These are phyloP conservation scores for Ascocoryne sarcoides DNA, from an alignment of 2,329 filamentous ascomycete species.

Conservation along the genomic window DNA sequence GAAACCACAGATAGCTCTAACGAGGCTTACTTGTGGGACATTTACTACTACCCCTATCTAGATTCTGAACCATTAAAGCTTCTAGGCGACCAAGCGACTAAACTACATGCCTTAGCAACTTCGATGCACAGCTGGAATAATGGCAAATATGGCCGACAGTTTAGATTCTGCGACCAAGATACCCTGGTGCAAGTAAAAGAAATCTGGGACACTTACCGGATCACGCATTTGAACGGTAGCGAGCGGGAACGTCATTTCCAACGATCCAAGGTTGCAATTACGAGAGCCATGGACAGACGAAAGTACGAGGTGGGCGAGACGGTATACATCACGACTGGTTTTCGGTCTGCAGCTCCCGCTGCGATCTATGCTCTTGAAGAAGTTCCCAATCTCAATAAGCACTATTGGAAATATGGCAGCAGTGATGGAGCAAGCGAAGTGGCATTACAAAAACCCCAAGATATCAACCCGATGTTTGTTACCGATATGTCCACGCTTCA, in stretches of 20 bases:
- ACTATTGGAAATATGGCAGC: slow-evolving; percentile 5
- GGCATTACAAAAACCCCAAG: background rate
- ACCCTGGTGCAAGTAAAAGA: slow-evolving; percentile 3
- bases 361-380: background rate
- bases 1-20: slow-evolving; percentile 1
- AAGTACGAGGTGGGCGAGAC: background rate
- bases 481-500: slow-evolving; percentile 3
- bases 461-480: slow-evolving; percentile 9
- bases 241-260: background rate
- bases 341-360: slow-evolving; percentile 4
- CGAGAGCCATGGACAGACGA: background rate
- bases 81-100: slow-evolving; percentile 1
- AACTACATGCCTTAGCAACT: background rate
- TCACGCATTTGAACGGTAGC: background rate
- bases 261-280: background rate
- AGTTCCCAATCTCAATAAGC: background rate
- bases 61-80: slow-evolving; percentile 1
- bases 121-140: slow-evolving; percentile 2
- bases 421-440: background rate
- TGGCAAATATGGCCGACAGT: slow-evolving; percentile 2
- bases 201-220: slow-evolving; percentile 2
- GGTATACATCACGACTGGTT: background rate
- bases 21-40: slow-evolving; percentile 2
- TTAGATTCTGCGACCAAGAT: slow-evolving; percentile 2
- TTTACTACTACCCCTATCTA: slow-evolving; percentile 7